Percentiles rank a stretch among this genome's conserved stretches.
These are phyloP conservation scores for Debaryomycetaceae sp. DNA, from an alignment of 1,139 yeast species.

Conservation along the genomic window DNA sequence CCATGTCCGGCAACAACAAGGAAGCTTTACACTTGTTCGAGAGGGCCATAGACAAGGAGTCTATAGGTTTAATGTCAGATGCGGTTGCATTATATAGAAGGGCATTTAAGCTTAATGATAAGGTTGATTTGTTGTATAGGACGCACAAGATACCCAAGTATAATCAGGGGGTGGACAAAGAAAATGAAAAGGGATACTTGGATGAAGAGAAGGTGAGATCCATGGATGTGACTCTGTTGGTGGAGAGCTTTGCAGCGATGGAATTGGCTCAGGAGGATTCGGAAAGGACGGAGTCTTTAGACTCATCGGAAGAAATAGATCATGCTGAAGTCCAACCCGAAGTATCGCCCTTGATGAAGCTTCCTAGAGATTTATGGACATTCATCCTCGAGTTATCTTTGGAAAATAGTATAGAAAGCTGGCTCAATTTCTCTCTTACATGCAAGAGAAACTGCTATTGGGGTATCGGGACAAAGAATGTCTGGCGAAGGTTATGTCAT, in stretches of 20 bases:
- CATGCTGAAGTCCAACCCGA: slow-evolving; percentile 25
- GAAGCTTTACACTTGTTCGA: slow-evolving; percentile 66
- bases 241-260: slow-evolving; percentile 26
- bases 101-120: slow-evolving; percentile 65
- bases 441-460: slow-evolving; percentile 61
- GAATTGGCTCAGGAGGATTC: slow-evolving; percentile 22
- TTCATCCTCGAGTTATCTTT: slow-evolving; percentile 54
- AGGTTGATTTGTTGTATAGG: slow-evolving; percentile 68
- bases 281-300: slow-evolving; percentile 17
- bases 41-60: slow-evolving; percentile 67
- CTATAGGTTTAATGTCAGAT: slow-evolving; percentile 72
- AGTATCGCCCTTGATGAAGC: slow-evolving; percentile 50
- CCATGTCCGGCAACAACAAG: slow-evolving; percentile 14
- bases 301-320: slow-evolving; percentile 21
- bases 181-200: slow-evolving; percentile 24
- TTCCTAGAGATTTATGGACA: slow-evolving; percentile 66
- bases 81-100: slow-evolving; percentile 71
- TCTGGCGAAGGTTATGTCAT: slow-evolving; percentile 58
- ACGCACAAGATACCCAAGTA: slow-evolving; percentile 34
- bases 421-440: slow-evolving; percentile 61
- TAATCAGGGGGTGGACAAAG: slow-evolving; percentile 22
- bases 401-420: slow-evolving; percentile 53
- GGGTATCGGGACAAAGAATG: slow-evolving; percentile 52
- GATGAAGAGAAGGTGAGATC: slow-evolving; percentile 32
- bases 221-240: slow-evolving; percentile 35